These are phyloP conservation scores for Chlorella vulgaris DNA, from an alignment of 139 green algal species.

Conservation along the genomic window DNA sequence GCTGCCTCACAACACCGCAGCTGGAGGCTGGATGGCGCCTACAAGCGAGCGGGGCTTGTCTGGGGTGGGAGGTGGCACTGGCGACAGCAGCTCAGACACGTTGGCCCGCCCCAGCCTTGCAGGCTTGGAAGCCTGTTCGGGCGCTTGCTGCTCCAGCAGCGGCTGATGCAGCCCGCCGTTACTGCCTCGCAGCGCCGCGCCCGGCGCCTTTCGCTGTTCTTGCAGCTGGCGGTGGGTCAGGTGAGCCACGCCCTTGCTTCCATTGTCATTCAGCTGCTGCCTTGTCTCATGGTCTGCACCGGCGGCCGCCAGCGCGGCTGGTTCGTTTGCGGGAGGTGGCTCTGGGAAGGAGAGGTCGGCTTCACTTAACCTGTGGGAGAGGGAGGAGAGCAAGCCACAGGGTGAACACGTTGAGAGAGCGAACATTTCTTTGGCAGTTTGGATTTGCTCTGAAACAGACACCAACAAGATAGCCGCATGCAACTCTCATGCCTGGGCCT, in stretches of 20 bases:
- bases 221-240: neutral
- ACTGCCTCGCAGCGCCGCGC: neutral
- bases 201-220: neutral
- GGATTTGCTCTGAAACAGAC: too few relatives aligned
- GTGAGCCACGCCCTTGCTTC: neutral
- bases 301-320: conserved; percentile 5
- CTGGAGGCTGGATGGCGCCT: neutral
- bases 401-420: neutral
- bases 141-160: neutral
- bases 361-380: neutral
- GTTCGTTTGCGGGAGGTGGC: neutral
- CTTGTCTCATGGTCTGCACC: neutral
- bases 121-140: neutral
- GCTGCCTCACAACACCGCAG: neutral
- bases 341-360: conserved; percentile 14
- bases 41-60: neutral
- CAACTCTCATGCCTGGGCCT: too few relatives aligned
- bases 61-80: neutral
- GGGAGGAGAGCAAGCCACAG: neutral
- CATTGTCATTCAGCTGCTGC: neutral
- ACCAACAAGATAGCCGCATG: too few relatives aligned
- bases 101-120: neutral
- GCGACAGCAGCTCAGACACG: neutral
- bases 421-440: neutral
- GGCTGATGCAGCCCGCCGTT: neutral